Percentiles rank a stretch among this genome's conserved stretches.
These are phyloP conservation scores for Gillenia trifoliata DNA, from an alignment of 306 rosid genomes.

Conservation along the genomic window DNA sequence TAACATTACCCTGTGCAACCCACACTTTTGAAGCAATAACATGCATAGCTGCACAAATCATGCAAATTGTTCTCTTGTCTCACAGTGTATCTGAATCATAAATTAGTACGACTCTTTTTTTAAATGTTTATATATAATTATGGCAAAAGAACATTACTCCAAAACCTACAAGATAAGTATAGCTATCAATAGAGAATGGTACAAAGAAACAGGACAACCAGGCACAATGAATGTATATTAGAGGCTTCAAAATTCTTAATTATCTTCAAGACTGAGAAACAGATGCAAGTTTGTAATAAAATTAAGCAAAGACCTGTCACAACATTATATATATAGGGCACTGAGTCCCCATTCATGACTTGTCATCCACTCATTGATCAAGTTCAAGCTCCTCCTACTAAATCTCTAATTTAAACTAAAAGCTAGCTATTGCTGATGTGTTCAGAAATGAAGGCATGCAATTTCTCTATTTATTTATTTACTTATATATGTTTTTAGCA, in stretches of 20 bases:
- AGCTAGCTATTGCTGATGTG: constrained; percentile 5
- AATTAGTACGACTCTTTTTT: background rate
- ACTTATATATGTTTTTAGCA: no score
- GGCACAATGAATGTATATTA: background rate
- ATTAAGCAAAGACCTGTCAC: constrained; percentile 16
- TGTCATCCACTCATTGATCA: constrained; percentile 28
- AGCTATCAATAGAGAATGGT: background rate
- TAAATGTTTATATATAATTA: background rate
- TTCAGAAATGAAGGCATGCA: background rate
- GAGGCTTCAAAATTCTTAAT: constrained; percentile 12
- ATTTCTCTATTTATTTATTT: background rate
- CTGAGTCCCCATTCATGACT: constrained; percentile 17
- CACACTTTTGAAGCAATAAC: background rate
- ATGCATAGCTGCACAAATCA: background rate
- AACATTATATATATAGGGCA: background rate
- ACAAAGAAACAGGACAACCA: background rate
- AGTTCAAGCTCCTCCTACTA: constrained; percentile 9
- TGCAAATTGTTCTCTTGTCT: background rate
- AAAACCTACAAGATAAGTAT: background rate
- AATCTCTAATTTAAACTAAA: constrained; percentile 10
- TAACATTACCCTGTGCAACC: no score
- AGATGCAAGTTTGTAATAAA: constrained; percentile 13
- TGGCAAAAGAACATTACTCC: background rate
- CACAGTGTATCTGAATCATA: background rate
- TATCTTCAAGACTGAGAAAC: constrained; percentile 16